phyloP scores from a whole-genome alignment of 805 yeast species.

The Wickerhamiella kazuoi region DNA sequence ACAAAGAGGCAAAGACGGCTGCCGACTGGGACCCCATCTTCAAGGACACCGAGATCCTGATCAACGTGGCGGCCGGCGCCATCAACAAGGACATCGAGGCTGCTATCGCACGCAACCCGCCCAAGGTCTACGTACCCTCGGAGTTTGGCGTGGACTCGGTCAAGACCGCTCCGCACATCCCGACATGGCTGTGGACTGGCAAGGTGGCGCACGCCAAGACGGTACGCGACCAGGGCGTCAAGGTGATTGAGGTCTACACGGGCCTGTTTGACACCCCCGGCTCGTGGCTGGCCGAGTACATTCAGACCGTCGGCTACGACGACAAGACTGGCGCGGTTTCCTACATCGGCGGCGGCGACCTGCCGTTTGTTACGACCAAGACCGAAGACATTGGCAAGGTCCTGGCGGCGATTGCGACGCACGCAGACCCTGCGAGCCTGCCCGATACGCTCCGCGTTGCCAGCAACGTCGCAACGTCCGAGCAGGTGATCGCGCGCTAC shows the following conservation, averaged over 20 bases:
- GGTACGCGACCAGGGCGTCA: constrained; percentile 5
- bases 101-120: constrained; percentile 23
- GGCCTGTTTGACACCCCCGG: constrained; percentile 7
- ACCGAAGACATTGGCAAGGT: constrained; percentile 29
- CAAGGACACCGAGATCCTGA: constrained; percentile 21
- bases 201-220: constrained; percentile 2
- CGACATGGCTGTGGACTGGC: neutral
- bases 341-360: constrained; percentile 26
- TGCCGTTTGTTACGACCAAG: constrained; percentile 23
- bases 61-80: constrained; percentile 25
- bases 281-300: constrained; percentile 10
- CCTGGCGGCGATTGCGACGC: constrained; percentile 27
- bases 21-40: neutral
- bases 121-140: constrained; percentile 38
- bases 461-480: constrained; percentile 26
- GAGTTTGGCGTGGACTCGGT: constrained; percentile 34
- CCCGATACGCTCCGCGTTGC: constrained; percentile 30
- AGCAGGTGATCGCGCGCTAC: constrained; percentile 25
- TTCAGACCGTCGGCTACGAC: constrained; percentile 24
- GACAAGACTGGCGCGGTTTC: constrained; percentile 22
- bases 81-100: constrained; percentile 20
- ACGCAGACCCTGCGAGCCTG: constrained; percentile 20
- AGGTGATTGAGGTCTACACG: constrained; percentile 3
- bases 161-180: neutral
- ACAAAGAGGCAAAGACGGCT: neutral